Evolutionary conservation across 352 stramenopile species (phyloP), one percentile per base, ranked within the genome.

Genomic region (Phytophthora europaea): DNA sequence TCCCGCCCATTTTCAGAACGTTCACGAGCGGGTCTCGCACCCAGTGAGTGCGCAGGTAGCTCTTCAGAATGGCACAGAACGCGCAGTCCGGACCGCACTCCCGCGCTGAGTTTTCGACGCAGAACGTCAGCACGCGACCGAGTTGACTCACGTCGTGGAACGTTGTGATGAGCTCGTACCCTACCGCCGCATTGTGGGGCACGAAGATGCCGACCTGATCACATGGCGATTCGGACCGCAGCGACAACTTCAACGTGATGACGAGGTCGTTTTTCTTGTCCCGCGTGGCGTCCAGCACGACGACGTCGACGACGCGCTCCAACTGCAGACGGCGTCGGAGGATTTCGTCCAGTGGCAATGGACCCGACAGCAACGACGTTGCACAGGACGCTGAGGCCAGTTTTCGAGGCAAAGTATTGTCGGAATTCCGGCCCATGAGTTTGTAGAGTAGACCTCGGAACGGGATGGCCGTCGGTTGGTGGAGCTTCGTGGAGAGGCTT

Each of bases 91-190:
- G 31, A 26, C 12, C 23, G 8, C 52, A 63, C 3, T 33, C 45
- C 3, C 18, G 23, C 3, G 26, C 28, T 8, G 50, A 43, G 9
- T 70, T 62, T 20, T 70, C 58, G 8, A 74, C 54, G 48, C 70
- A 77, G 22, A 67, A 77, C 2, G 26, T 13, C 50, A 77, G 26
- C 12, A 70, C 9, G 53, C 50, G 45, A 3, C 34, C 45, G 23
- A 77, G 48, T 13, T 77, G 70, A 2, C 65, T 77, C 57, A 73
- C 65, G 22, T 77, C 47, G 7, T 70, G 33, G 31, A 77, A 70
- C 5, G 65, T 54, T 22, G 43, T 65, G 8, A 52, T 63, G 2
- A 23, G 53, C 56, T 67, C 40, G 8, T 36, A 31, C 10, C 33
- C 13, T 48, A 64, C 28, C 13, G 58, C 1, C 31, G 56, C 7